Percentiles rank a stretch among this genome's conserved stretches.
These are phyloP conservation scores for Aquanectria penicillioides DNA, from an alignment of 2,329 filamentous ascomycete species.

Conservation along the genomic window DNA sequence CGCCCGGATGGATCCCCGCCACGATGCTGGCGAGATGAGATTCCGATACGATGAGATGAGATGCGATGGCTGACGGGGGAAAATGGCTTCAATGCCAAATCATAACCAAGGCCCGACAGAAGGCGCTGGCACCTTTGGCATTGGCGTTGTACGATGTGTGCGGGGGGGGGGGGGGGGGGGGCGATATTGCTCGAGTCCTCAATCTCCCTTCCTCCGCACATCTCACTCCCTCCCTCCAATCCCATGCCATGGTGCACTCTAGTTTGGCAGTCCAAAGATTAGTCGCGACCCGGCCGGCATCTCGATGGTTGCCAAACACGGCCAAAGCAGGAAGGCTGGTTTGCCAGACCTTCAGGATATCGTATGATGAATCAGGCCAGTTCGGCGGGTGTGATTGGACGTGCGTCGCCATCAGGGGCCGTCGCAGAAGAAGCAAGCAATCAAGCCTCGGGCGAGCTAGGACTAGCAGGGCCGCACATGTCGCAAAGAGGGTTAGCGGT, in stretches of 20 bases:
- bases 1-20: constrained; percentile 27
- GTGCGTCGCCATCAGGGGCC: constrained; percentile 11
- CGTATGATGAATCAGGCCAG: constrained; percentile 42
- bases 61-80: constrained; percentile 30
- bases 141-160: too few species aligned
- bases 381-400: constrained; percentile 23
- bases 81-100: constrained; percentile 18
- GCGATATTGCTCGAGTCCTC: background rate
- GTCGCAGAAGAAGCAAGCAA: constrained; percentile 31
- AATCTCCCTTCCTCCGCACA: constrained; percentile 9
- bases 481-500: constrained; percentile 8
- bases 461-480: constrained; percentile 16
- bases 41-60: constrained; percentile 36
- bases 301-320: constrained; percentile 20
- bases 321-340: constrained; percentile 18
- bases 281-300: constrained; percentile 24
- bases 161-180: background rate
- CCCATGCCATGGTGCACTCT: background rate
- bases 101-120: background rate
- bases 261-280: constrained; percentile 18
- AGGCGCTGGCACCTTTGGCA: too few species aligned
- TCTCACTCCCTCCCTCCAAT: background rate
- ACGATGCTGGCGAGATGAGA: constrained; percentile 38
- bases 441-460: constrained; percentile 24
- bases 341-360: constrained; percentile 25